Percentiles rank a stretch among this genome's conserved stretches.
phyloP scores from a whole-genome alignment of 2,329 filamentous ascomycete species.

The Zasmidium angulare region DNA sequence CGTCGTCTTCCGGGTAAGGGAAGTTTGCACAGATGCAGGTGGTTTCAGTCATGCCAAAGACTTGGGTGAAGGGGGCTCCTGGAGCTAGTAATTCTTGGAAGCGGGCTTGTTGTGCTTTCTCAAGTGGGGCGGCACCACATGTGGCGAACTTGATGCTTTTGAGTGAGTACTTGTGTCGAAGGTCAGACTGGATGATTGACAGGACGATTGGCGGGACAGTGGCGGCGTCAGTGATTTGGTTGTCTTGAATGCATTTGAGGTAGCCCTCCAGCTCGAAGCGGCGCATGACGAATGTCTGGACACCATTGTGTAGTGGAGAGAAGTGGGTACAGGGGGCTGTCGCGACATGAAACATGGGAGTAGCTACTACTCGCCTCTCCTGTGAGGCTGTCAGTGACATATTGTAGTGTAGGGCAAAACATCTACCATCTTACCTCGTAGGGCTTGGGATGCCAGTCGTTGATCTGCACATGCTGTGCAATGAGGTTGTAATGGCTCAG shows the following conservation, averaged over 20 bases:
- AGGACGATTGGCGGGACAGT: slow-evolving; percentile 73
- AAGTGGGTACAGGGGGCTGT: slow-evolving; percentile 42
- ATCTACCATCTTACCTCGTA: slow-evolving; percentile 10
- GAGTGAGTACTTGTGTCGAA: slow-evolving; percentile 67
- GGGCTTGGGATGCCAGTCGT: slow-evolving; percentile 37
- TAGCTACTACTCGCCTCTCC: slow-evolving; percentile 41
- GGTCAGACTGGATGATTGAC: slow-evolving; percentile 62
- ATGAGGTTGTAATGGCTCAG: slow-evolving; percentile 59
- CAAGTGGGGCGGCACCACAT: slow-evolving; percentile 75
- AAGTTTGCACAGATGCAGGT: slow-evolving; percentile 66
- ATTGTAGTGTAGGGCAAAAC: not conserved
- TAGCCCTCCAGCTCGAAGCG: slow-evolving; percentile 52
- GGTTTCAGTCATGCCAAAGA: slow-evolving; percentile 50
- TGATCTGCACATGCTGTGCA: slow-evolving; percentile 51
- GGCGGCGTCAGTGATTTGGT: slow-evolving; percentile 66
- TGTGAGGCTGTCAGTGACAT: slow-evolving; percentile 13
- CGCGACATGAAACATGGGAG: slow-evolving; percentile 54
- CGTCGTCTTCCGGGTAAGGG: slow-evolving; percentile 62
- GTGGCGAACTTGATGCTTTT: slow-evolving; percentile 65
- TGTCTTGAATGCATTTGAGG: slow-evolving; percentile 63
- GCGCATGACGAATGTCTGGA: slow-evolving; percentile 43
- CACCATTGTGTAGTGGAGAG: slow-evolving; percentile 35
- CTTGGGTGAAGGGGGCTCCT: slow-evolving; percentile 32
- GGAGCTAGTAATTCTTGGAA: slow-evolving; percentile 60
- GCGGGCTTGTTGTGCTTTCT: slow-evolving; percentile 68